A percentile compares a stretch with the other conserved stretches of the same genome.
phyloP scores from a whole-genome alignment of 2,329 filamentous ascomycete species.

The Elsinoe arachidis region DNA sequence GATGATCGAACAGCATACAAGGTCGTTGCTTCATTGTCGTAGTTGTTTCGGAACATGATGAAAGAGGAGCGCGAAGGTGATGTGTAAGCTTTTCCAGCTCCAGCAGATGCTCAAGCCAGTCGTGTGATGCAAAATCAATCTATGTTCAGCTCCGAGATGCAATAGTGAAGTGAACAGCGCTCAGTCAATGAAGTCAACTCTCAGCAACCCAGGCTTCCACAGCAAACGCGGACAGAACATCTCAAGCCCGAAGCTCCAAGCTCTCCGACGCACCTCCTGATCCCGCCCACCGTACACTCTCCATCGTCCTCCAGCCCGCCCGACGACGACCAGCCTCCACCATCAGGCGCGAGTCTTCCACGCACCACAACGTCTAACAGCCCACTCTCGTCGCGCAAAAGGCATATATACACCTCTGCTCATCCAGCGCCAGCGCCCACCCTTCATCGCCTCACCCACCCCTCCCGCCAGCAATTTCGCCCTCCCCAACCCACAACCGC shows the following conservation, averaged over 20 bases:
- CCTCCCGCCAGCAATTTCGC: neutral
- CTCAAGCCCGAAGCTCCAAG: conserved; percentile 1
- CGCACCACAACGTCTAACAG: neutral
- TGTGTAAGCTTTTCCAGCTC: conserved; percentile 2
- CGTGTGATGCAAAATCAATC: neutral
- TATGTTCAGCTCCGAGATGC: neutral
- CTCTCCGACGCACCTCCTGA: neutral
- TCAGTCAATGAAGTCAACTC: neutral
- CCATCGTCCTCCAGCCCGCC: neutral
- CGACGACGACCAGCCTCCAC: conserved; percentile 10
- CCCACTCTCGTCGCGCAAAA: neutral
- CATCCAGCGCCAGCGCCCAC: neutral
- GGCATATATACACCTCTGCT: neutral
- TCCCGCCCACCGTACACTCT: neutral
- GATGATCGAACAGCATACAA: conserved; percentile 57
- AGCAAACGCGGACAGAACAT: conserved; percentile 11
- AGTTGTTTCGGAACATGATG: conserved; percentile 99
- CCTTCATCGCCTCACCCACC: neutral
- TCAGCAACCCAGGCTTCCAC: conserved; percentile 10
- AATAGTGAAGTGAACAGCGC: neutral
- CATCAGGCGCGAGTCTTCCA: conserved; percentile 3
- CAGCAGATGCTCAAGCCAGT: neutral
- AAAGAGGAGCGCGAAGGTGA: conserved; percentile 17
- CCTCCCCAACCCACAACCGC: conserved; percentile 2
- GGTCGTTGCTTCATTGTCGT: conserved; percentile 99